A percentile compares a stretch with the other conserved stretches of the same genome.
phyloP scores from a whole-genome alignment of 2,329 filamentous ascomycete species.

The Endocalyx cinctus region DNA sequence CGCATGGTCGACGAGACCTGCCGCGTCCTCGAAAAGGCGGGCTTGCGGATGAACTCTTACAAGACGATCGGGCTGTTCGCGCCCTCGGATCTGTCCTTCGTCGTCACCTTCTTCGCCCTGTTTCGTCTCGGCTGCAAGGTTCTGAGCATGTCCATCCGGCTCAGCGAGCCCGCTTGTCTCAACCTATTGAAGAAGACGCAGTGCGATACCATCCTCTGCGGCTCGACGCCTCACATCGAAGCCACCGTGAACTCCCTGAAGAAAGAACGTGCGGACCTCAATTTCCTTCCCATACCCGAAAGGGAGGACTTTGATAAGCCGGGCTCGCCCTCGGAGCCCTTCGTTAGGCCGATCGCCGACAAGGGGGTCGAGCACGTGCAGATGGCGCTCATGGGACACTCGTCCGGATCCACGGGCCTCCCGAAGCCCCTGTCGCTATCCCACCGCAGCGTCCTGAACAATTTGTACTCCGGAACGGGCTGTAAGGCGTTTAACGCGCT shows the following conservation, averaged over 20 bases:
- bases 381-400: conserved; percentile 38
- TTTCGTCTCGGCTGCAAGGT: conserved; percentile 38
- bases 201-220: conserved; percentile 32
- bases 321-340: conserved; percentile 12
- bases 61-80: conserved; percentile 35
- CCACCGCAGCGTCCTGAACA: conserved; percentile 34
- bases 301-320: conserved; percentile 19
- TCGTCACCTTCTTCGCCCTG: conserved; percentile 38
- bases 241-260: conserved; percentile 24
- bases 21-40: conserved; percentile 24
- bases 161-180: conserved; percentile 35
- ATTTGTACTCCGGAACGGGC: conserved; percentile 27
- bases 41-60: conserved; percentile 24
- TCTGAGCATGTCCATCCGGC: conserved; percentile 38
- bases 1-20: conserved; percentile 34
- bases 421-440: conserved; percentile 41
- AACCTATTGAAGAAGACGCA: conserved; percentile 32
- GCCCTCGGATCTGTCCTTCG: conserved; percentile 35
- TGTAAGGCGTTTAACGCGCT: conserved; percentile 37
- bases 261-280: conserved; percentile 15
- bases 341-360: conserved; percentile 18
- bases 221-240: conserved; percentile 27
- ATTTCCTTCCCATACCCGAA: conserved; percentile 16
- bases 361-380: conserved; percentile 25
- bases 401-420: conserved; percentile 42